Evolutionary conservation across 2,329 filamentous ascomycete genomes (phyloP).

Genomic region (Alternaria triticimaculans): DNA sequence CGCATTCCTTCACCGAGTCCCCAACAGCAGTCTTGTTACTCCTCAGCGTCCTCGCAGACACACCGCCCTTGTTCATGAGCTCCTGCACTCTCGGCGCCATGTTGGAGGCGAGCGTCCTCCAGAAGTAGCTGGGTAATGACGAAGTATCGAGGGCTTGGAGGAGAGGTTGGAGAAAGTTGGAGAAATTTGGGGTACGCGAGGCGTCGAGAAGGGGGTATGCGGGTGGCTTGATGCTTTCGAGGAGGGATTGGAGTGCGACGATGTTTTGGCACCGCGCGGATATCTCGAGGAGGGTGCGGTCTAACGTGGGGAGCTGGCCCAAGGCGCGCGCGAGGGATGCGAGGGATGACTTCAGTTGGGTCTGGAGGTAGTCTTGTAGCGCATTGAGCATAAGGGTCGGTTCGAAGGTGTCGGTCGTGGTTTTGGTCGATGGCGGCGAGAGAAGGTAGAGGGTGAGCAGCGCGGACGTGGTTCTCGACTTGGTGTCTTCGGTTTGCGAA

Average conservation of each 20-base stretch:
- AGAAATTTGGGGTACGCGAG: not conserved
- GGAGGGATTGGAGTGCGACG: conserved; percentile 81
- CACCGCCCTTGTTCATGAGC: conserved; percentile 80
- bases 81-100: conserved; percentile 82
- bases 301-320: conserved; percentile 79
- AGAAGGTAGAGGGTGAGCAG: conserved; percentile 80
- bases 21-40: conserved; percentile 76
- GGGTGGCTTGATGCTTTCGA: conserved; percentile 72
- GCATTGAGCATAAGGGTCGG: conserved; percentile 77
- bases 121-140: conserved; percentile 89
- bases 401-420: conserved; percentile 59
- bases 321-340: conserved; percentile 77
- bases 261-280: conserved; percentile 88
- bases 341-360: conserved; percentile 78
- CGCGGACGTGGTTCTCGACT: conserved; percentile 74
- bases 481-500: conserved; percentile 74
- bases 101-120: conserved; percentile 83
- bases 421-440: conserved; percentile 67
- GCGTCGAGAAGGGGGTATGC: conserved; percentile 68
- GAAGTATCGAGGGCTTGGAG: conserved; percentile 83
- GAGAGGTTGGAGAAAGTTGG: conserved; percentile 73
- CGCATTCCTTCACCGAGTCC: conserved; percentile 82
- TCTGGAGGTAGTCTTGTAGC: conserved; percentile 82
- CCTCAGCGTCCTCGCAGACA: conserved; percentile 79
- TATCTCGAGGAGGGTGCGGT: conserved; percentile 81